Evolutionary conservation across 1,284 basidiomycete genomes (phyloP), one percentile per base, ranked within the genome.

Genomic region (Porogramme epimiltina): DNA sequence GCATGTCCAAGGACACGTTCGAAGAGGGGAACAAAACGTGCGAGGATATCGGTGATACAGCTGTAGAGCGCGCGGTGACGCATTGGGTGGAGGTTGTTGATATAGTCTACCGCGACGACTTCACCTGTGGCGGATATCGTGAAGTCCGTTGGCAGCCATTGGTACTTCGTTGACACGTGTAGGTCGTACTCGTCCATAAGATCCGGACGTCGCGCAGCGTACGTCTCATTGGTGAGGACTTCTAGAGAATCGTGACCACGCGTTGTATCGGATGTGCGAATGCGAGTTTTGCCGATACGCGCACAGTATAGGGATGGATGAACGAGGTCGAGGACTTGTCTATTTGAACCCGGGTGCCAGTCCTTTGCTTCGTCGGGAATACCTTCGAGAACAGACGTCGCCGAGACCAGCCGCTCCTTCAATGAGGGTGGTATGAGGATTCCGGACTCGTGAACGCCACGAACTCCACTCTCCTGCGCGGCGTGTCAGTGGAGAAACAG

Each of bases 121-220:
- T 33, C 42, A 4, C 51, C 51, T 3, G 42, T 10, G 18, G 23
- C 37, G 26, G 51, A 48, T 2, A 52, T 46, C 6, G 25, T 18
- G 45, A 48, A 52, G 46, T 52, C 51, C 1, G 51, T 52, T 3
- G 51, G 51, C 10, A 52, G 46, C 51, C 51, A 52, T 15, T 52
- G 51, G 31, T 52, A 47, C 28, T 25, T 34, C 19, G 26, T 8
- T 4, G 49, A 50, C 10, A 50, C 20, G 11, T 22, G 18, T n/a
- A n/a, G 37, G 22, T 25, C 10, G n/a, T 31, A 20, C 26, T 33
- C 41, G 40, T 19, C 23, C 31, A 10, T 9, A 22, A 45, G 43
- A 19, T 45, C 43, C 16, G 20, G 10, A 15, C 40, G 40, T 6
- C 13, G 5, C 2, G 3, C 23, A n/a, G 25, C 8, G 40, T 42